Evolutionary conservation across 192 early-diverging fungal species (phyloP), one percentile per base, ranked within the genome.

Genomic region (Coemansia sp.): DNA sequence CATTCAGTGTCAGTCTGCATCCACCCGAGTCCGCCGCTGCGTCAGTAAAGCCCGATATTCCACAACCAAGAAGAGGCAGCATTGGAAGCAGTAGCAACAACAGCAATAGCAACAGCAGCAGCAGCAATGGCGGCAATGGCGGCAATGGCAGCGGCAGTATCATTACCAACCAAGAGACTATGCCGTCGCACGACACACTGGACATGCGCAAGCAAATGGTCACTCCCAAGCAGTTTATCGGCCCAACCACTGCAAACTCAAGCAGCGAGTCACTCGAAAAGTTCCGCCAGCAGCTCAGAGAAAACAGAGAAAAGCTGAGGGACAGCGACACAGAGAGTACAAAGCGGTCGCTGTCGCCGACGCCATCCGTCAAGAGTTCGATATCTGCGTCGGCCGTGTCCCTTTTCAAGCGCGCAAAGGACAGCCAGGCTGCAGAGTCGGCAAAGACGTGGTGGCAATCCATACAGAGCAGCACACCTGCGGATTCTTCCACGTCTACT

Each of bases 371-470:
- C 10, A 74, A 73, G 45, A 61, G 62, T 10, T 45, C 57, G 14
- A 57, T 80, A 29, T 74, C 71, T 9, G 48, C 50, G 22, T 67
- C 71, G 10, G 77, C 77, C 0, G 71, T 58, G 1, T 61, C 64
- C 42, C 44, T 74, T 37, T 61, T 80, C 31, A 67, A 74, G 57
- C 77, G 77, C 2, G 77, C 77, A 2, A 74, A 70, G 56, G 61
- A 64, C 34, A 80, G 77, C 58, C 71, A 80, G 53, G 77, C 77
- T 0, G 77, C 77, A 9, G 71, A 70, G 31, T 80, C 77, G 22
- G 77, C 77, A 23, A 74, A 70, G 55, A 40, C 70, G 40, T 80
- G 77, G 77, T 80, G 77, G 77, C 70, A 80, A 65, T 70, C 42
- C 50, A 63, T 74, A 2, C 71, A 73, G 38, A 65, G 68, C 45